Conservation (phyloP, 2,329 filamentous ascomycete species). For the Phaeosphaeriaceae sp. region DNA sequence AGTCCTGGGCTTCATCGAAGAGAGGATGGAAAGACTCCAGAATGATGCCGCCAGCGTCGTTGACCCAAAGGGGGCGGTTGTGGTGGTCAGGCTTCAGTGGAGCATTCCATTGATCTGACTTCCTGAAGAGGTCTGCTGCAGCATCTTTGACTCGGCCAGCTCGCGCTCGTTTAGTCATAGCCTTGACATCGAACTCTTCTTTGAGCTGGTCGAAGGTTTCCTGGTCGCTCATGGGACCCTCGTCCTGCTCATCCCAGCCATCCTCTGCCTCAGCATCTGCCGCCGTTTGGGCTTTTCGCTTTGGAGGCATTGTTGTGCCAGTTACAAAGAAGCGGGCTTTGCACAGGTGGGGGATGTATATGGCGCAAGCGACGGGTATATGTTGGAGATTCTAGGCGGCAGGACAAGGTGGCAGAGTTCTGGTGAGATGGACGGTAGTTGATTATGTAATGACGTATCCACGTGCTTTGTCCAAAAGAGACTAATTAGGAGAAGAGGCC, state of each 20-base stretch:
- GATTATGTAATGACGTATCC: too few species aligned
- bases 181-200: conserved; percentile 44
- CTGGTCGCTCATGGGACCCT: conserved; percentile 54
- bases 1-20: conserved; percentile 87
- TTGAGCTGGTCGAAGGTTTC: conserved; percentile 57
- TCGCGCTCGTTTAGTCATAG: conserved; percentile 39
- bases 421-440: too few species aligned
- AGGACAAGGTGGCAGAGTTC: neutral
- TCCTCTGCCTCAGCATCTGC: conserved; percentile 53
- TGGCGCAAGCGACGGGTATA: neutral
- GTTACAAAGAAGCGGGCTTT: neutral
- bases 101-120: conserved; percentile 81
- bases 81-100: conserved; percentile 86
- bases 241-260: conserved; percentile 62
- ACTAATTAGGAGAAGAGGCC: too few species aligned
- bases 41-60: conserved; percentile 84
- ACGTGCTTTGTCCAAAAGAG: too few species aligned
- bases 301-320: conserved; percentile 48
- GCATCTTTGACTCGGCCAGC: conserved; percentile 51
- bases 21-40: conserved; percentile 92
- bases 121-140: conserved; percentile 62
- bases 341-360: neutral
- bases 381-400: neutral
- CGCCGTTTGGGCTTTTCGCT: conserved; percentile 53
- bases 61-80: conserved; percentile 92